phyloP scores from a whole-genome alignment of 495 filamentous ascomycete genomes.

The Xylaria venustula region DNA sequence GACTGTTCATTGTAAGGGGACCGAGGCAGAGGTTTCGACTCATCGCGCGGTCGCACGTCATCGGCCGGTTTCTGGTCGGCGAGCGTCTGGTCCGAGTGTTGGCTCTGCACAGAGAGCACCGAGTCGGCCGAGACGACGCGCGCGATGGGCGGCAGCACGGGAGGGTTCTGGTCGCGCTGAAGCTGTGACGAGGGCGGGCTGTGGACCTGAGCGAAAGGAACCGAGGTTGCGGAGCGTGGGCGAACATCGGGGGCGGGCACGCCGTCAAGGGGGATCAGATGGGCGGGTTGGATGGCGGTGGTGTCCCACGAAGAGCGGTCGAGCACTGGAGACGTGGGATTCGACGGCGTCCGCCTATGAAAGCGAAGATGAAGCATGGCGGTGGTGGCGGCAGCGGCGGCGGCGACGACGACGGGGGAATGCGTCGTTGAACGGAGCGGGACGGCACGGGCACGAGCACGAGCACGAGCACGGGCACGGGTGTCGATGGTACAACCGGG shows the following conservation, averaged over 20 bases:
- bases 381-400: background rate
- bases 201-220: conserved; percentile 24
- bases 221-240: conserved; percentile 38
- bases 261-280: conserved; percentile 35
- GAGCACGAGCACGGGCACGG: background rate
- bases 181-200: conserved; percentile 10
- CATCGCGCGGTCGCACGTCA: conserved; percentile 23
- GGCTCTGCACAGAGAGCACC: conserved; percentile 19
- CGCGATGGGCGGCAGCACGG: conserved; percentile 45
- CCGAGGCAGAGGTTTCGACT: conserved; percentile 26
- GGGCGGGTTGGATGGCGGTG: conserved; percentile 35
- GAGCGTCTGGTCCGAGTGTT: conserved; percentile 18
- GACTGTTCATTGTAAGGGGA: conserved; percentile 28
- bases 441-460: background rate
- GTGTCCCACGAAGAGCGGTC: conserved; percentile 38
- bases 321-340: conserved; percentile 49
- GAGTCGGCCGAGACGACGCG: conserved; percentile 43
- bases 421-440: background rate
- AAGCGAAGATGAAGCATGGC: conserved; percentile 57
- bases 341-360: conserved; percentile 52
- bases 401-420: background rate
- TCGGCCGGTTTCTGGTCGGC: conserved; percentile 12
- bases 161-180: conserved; percentile 26
- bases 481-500: background rate
- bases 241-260: conserved; percentile 38